phyloP scores from a whole-genome alignment of 2,329 filamentous ascomycete genomes.

The Metarhizium humberi region DNA sequence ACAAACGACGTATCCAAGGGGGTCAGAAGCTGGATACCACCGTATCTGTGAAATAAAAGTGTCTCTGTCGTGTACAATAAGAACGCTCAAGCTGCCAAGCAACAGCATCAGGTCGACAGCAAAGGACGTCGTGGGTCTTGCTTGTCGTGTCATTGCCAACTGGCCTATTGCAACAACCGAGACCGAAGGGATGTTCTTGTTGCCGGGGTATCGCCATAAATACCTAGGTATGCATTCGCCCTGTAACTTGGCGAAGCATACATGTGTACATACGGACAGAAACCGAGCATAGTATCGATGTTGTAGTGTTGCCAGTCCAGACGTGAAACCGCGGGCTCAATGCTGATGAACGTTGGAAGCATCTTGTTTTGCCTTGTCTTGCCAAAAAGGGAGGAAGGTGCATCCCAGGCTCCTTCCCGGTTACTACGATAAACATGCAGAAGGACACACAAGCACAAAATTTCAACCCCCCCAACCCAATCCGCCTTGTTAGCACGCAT shows the following conservation, averaged over 20 bases:
- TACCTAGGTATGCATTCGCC: neutral
- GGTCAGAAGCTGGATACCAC: too few species aligned
- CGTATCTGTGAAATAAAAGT: too few species aligned
- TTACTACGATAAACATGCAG: too few species aligned
- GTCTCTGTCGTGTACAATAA: too few species aligned
- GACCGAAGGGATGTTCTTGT: neutral
- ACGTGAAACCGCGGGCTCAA: neutral
- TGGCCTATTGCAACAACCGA: neutral
- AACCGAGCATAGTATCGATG: neutral
- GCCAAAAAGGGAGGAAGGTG: too few species aligned
- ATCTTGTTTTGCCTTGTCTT: too few species aligned
- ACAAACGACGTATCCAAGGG: too few species aligned
- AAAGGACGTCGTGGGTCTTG: neutral
- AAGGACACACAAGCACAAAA: too few species aligned
- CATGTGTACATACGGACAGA: neutral
- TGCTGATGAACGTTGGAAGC: neutral
- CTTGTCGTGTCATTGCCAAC: neutral
- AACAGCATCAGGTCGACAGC: neutral
- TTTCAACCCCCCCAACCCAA: too few species aligned
- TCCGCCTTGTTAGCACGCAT: neutral
- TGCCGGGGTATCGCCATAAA: neutral
- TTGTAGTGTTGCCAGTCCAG: neutral
- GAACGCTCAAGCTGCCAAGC: neutral
- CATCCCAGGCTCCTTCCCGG: too few species aligned
- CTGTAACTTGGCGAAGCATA: neutral